Evolutionary conservation across 106 monocot genomes (phyloP).

Genomic region (Dendrobium nobile): DNA sequence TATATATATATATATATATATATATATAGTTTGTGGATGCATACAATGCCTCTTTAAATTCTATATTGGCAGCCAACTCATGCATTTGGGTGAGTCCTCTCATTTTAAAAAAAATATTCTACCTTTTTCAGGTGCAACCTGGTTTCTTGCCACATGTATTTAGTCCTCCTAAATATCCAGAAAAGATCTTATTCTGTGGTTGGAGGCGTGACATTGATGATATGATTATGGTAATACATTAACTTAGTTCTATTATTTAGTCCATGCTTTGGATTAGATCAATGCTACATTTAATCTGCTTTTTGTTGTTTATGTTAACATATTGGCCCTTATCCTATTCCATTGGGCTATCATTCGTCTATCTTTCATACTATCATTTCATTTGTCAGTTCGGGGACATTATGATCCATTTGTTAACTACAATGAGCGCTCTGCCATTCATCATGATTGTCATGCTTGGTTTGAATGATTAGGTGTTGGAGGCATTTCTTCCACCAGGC

Average conservation of each 20-base stretch:
- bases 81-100: not conserved
- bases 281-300: not conserved
- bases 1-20: not conserved
- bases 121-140: conserved; percentile 36
- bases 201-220: conserved; percentile 97
- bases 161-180: conserved; percentile 73
- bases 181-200: conserved; percentile 92
- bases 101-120: not conserved
- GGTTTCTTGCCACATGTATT: conserved; percentile 49
- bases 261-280: not conserved
- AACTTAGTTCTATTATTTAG: not conserved
- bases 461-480: conserved; percentile 49
- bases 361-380: not conserved
- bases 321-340: not conserved
- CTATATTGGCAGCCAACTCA: not conserved
- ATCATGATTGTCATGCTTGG: not conserved
- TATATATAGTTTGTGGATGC: not conserved
- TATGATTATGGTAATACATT: conserved; percentile 80
- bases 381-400: not conserved
- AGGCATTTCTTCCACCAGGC: conserved; percentile 86
- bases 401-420: not conserved
- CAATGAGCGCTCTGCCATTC: not conserved
- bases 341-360: not conserved
- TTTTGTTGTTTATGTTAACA: not conserved
- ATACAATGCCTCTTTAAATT: not conserved